Percentiles rank a stretch among this genome's conserved stretches.
Conservation (phyloP, 1,284 basidiomycete species). For the Tilletia walkeri region DNA sequence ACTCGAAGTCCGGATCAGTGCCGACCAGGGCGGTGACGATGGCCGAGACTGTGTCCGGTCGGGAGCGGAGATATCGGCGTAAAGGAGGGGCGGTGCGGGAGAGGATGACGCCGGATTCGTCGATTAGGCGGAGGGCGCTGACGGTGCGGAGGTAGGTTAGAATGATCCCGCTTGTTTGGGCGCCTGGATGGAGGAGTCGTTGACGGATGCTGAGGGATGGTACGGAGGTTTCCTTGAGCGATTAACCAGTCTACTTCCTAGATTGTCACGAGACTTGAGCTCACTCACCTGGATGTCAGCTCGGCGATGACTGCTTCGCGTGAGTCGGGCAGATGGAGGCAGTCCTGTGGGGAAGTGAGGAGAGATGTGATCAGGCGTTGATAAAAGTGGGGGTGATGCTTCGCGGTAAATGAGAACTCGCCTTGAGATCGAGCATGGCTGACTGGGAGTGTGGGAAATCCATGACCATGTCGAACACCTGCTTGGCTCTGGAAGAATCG, state of each 20-base stretch:
- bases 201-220: constrained; percentile 58
- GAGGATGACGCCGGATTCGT: constrained; percentile 85
- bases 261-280: too few species aligned
- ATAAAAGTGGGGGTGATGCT: not conserved
- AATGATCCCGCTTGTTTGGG: constrained; percentile 88
- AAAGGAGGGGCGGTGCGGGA: constrained; percentile 48
- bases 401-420: constrained; percentile 52
- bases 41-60: constrained; percentile 47
- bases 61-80: constrained; percentile 41
- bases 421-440: constrained; percentile 83
- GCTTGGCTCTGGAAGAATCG: constrained; percentile 27
- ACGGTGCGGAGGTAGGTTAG: constrained; percentile 93
- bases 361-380: not conserved
- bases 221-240: not conserved
- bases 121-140: constrained; percentile 81
- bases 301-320: constrained; percentile 6
- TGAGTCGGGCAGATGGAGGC: constrained; percentile 21
- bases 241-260: not conserved
- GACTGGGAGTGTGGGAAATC: constrained; percentile 83
- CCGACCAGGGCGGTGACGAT: constrained; percentile 51
- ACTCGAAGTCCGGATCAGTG: constrained; percentile 44
- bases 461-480: constrained; percentile 94
- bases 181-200: constrained; percentile 90
- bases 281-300: constrained; percentile 17
- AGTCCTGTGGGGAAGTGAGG: constrained; percentile 17